Evolutionary conservation across 148 eudicot species (phyloP).

Genomic region (Camellia granthamiana): DNA sequence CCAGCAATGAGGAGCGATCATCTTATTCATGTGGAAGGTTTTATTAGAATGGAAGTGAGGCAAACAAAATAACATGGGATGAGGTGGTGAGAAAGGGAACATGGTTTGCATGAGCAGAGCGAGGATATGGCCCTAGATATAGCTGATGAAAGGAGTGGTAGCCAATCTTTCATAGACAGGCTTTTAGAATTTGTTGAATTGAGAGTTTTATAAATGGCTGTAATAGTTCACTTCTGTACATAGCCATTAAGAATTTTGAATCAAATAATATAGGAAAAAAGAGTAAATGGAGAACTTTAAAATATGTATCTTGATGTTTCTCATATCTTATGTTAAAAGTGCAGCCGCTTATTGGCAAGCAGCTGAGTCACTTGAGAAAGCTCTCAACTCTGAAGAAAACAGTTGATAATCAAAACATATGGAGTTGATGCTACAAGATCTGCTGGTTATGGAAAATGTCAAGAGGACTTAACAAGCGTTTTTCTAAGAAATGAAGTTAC

Average conservation of each 20-base stretch:
- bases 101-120: not conserved
- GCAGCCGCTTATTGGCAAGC: constrained; percentile 93
- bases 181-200: not conserved
- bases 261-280: not conserved
- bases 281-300: not conserved
- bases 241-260: not conserved
- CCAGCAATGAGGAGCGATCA: not conserved
- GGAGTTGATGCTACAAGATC: constrained; percentile 74
- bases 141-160: constrained; percentile 2
- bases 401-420: constrained; percentile 66
- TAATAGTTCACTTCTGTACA: too few species aligned
- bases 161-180: not conserved
- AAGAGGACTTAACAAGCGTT: constrained; percentile 55
- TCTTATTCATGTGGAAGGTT: not conserved
- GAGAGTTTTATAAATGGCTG: too few species aligned
- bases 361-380: constrained; percentile 58
- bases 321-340: constrained; percentile 15
- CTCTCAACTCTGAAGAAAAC: constrained; percentile 43
- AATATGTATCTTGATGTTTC: constrained; percentile 8
- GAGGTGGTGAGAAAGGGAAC: not conserved
- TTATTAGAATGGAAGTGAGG: too few species aligned
- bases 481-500: constrained; percentile 53
- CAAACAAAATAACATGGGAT: not conserved
- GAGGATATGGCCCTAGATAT: constrained; percentile 2
- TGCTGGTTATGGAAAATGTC: constrained; percentile 66